phyloP scores from a whole-genome alignment of 495 filamentous ascomycete species.

The Penicillium lagena region DNA sequence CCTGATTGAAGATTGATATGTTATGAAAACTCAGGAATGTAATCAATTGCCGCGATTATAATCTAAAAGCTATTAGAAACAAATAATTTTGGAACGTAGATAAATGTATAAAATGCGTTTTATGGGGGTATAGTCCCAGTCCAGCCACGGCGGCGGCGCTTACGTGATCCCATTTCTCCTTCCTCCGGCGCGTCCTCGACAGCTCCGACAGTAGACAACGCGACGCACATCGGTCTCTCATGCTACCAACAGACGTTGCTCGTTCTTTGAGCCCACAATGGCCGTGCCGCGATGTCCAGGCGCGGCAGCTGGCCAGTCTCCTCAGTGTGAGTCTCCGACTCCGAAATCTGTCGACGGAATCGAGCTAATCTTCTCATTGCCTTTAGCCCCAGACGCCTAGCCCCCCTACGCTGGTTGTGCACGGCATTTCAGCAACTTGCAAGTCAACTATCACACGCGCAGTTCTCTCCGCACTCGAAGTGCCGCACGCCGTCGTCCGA shows the following conservation, averaged over 20 bases:
- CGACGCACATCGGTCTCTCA: constrained; percentile 4
- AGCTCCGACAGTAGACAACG: neutral
- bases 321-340: constrained; percentile 42
- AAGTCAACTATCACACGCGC: constrained; percentile 66
- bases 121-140: no score
- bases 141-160: no score
- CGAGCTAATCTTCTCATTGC: constrained; percentile 10
- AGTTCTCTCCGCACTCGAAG: constrained; percentile 48
- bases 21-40: no score
- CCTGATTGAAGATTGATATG: no score
- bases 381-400: constrained; percentile 33
- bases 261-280: constrained; percentile 44
- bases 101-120: no score
- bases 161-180: no score
- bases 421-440: constrained; percentile 90
- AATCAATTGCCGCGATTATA: no score
- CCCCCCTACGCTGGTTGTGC: constrained; percentile 60
- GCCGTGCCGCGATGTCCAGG: constrained; percentile 61
- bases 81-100: no score
- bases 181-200: neutral
- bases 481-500: constrained; percentile 65
- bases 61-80: no score
- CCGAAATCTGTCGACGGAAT: neutral
- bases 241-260: constrained; percentile 30
- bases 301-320: constrained; percentile 54